A percentile compares a stretch with the other conserved stretches of the same genome.
phyloP scores from a whole-genome alignment of 495 filamentous ascomycete genomes.

The Penicillium pancosmium region DNA sequence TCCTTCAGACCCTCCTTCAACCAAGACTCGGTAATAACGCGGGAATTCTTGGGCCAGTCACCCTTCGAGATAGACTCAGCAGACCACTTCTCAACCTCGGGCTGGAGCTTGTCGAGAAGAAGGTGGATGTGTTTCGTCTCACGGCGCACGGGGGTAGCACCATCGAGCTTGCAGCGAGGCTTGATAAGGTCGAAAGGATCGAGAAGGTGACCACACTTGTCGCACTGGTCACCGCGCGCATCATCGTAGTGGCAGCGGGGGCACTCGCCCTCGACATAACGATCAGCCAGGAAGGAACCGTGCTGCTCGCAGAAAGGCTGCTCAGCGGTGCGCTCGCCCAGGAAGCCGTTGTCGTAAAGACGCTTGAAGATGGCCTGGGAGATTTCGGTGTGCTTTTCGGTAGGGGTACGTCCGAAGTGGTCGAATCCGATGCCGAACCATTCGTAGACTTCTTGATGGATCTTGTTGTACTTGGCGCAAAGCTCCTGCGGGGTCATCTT shows the following conservation, averaged over 20 bases:
- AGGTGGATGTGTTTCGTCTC: conserved; percentile 78
- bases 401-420: conserved; percentile 82
- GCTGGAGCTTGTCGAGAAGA: conserved; percentile 76
- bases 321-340: conserved; percentile 73
- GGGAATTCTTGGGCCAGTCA: conserved; percentile 77
- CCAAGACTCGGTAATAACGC: conserved; percentile 74
- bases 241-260: conserved; percentile 78
- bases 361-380: conserved; percentile 82
- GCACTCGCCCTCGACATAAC: conserved; percentile 91
- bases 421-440: conserved; percentile 89
- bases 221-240: conserved; percentile 85
- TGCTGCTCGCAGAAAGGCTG: conserved; percentile 90
- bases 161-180: conserved; percentile 78
- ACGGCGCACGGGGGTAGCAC: conserved; percentile 70
- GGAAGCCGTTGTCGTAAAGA: conserved; percentile 76
- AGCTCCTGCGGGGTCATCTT: conserved; percentile 70
- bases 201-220: conserved; percentile 79
- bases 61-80: conserved; percentile 59
- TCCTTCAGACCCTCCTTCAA: conserved; percentile 78
- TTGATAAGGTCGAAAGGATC: conserved; percentile 70
- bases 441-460: conserved; percentile 83
- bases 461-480: conserved; percentile 82
- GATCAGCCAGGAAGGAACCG: conserved; percentile 84
- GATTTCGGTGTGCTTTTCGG: conserved; percentile 80
- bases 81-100: conserved; percentile 72